These are phyloP conservation scores for Leucosporidium scottii DNA, from an alignment of 768 basidiomycete genomes.

Conservation along the genomic window DNA sequence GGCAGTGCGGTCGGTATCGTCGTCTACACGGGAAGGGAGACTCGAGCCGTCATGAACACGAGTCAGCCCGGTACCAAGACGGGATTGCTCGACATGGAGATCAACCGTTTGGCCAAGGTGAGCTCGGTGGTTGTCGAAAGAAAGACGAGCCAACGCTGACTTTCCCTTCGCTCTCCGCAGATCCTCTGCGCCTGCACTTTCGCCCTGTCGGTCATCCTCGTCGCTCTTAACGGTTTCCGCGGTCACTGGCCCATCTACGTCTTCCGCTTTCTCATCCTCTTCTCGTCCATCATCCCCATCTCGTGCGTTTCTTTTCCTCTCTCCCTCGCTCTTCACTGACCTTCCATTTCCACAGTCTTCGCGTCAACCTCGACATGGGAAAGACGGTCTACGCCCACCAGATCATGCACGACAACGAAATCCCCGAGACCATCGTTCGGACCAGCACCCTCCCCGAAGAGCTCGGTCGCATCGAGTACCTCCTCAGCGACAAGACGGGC, in stretches of 20 bases:
- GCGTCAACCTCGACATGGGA: conserved; percentile 99
- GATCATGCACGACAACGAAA: conserved; percentile 87
- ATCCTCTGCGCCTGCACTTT: conserved; percentile 93
- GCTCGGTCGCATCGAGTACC: conserved; percentile 86
- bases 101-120: conserved; percentile 92
- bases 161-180: conserved; percentile 44
- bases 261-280: conserved; percentile 91
- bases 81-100: conserved; percentile 84
- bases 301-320: conserved; percentile 53
- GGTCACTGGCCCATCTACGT: conserved; percentile 95
- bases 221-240: conserved; percentile 91
- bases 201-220: conserved; percentile 78
- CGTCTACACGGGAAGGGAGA: conserved; percentile 89
- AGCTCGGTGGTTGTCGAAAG: conserved; percentile 9
- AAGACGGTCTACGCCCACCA: conserved; percentile 96
- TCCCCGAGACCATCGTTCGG: conserved; percentile 88
- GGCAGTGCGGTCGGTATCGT: conserved; percentile 88
- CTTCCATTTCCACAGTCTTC: conserved; percentile 53
- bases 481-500: conserved; percentile 95
- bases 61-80: conserved; percentile 93
- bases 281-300: conserved; percentile 98
- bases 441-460: conserved; percentile 98
- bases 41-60: conserved; percentile 97
- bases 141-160: conserved; percentile 19
- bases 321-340: background rate